Base-by-base conservation (phyloP, 2,329 filamentous ascomycete species). In the Nemania abortiva region DNA sequence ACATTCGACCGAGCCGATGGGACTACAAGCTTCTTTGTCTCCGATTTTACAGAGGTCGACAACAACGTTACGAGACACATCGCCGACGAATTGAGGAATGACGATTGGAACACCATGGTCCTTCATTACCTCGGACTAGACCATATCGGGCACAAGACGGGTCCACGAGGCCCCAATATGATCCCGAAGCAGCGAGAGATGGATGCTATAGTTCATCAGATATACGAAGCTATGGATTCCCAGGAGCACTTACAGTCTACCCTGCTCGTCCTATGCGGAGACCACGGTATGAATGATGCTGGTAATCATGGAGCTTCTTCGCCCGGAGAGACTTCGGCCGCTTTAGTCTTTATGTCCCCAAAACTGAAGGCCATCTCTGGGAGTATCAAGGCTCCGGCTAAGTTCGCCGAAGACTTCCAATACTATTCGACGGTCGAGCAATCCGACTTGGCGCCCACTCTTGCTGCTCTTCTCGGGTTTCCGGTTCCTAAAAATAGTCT, bases 231-330 rank as follows among this genome's bases (percentile, higher is more conserved):
- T 6, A 92, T 99, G 72, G 87, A 92, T 76, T 86, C 85, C 3
- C 82, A 92, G 65, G 78, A 86, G 1, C 91, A 97, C 79, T 88
- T 98, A 0, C 78, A 88, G 37, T 92, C 92, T 4, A 94, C 95
- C 0, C 83, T 99, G 1, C 87, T 99, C 54, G 90, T 99, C 2
- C 82, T 99, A 6, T 94, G 91, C 65, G 96, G 96, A 65, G 97
- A 99, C 76, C 96, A 99, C 78, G 96, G 96, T n/a, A 99, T 99
- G 96, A 99, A 98, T 74, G 95, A 98, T 75, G 96, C 93, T 22
- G 96, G 96, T 2, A 98, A 98, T 74, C 96, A 99, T 78, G 96
- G 96, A 34, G 96, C 95, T 47, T 98, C 95, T 10, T 95, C 95
- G 0, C 89, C 94, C 1, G 95, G 96, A 52, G 96, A 99, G 83